Evolutionary conservation across 2,329 filamentous ascomycete species (phyloP).

Genomic region (Dactylellina leptospora): DNA sequence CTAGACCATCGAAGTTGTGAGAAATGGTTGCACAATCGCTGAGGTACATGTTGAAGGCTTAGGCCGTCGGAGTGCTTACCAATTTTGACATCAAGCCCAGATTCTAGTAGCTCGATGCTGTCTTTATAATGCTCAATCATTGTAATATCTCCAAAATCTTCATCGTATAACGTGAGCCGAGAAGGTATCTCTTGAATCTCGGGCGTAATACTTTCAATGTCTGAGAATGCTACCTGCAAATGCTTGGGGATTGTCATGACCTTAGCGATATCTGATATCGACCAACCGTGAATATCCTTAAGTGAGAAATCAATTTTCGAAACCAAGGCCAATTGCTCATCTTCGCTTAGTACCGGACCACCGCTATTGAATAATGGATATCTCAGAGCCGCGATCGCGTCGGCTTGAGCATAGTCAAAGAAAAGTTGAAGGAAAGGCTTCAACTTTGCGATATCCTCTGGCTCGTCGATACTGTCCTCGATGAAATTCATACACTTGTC

Average conservation of each 20-base stretch:
- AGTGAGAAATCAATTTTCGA: neutral
- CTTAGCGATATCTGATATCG: neutral
- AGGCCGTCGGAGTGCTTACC: neutral
- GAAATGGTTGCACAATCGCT: no score
- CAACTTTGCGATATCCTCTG: neutral
- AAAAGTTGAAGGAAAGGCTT: neutral
- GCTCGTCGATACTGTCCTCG: neutral
- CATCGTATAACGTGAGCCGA: neutral
- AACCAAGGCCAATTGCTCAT: neutral
- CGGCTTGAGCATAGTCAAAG: neutral
- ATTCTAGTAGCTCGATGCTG: neutral
- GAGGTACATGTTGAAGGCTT: no score
- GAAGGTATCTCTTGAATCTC: neutral
- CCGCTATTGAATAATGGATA: neutral
- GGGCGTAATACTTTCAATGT: no score
- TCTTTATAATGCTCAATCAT: neutral
- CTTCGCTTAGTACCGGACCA: neutral
- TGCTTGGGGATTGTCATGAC: neutral
- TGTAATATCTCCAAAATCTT: neutral
- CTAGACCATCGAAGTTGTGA: no score
- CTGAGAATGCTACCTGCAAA: no score
- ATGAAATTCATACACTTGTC: neutral
- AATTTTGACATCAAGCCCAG: neutral
- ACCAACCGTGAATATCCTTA: conserved; percentile 2
- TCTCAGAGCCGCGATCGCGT: neutral